Evolutionary conservation across 148 eudicot genomes (phyloP), one percentile per base, ranked within the genome.

Genomic region (Rheum nobile): DNA sequence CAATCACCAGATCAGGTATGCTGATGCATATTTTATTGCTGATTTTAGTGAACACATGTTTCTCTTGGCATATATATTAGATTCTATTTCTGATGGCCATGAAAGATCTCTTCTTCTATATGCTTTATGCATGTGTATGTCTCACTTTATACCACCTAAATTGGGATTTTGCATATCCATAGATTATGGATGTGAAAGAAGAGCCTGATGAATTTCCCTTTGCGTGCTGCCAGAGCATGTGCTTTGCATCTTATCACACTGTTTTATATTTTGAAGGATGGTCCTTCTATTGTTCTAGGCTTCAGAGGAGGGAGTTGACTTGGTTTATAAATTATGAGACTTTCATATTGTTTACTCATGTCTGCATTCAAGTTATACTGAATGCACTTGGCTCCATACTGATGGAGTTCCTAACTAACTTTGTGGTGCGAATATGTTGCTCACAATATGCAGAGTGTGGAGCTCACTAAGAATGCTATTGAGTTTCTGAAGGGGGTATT

Each of bases 1-100:
- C 83, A 85, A 80, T 79, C 90, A 63, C 89, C 90, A 67, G 98
- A 94, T 84, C 98, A 94, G 95, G 98, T 88, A 39, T 35, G 50
- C 37, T 71, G 73, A n/a, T n/a, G 9, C n/a, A 11, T 71, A 24
- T 72, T 13, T 26, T 71, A 26, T 22, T 22, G 26, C 73, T 43
- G 4, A 38, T 69, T 69, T 42, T 2, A 7, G 6, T 37, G 17
- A 21, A 71, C 19, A n/a, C 75, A 11, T 48, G 21, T 57, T 57
- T 24, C 34, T 57, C 32, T 57, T 57, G 67, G 67, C 16, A 28
- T 34, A 57, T 57, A 2, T 57, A 0, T 24, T 57, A 57, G 34
- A 26, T 57, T 57, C 6, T 57, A 24, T 57, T 24, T 57, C 34
- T 24, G 16, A 28, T 57, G 67, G 67, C 17, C 17, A 28, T 12